These are phyloP conservation scores for Zopfochytrium polystomum DNA, from an alignment of 371 early-diverging fungal genomes.

Conservation along the genomic window DNA sequence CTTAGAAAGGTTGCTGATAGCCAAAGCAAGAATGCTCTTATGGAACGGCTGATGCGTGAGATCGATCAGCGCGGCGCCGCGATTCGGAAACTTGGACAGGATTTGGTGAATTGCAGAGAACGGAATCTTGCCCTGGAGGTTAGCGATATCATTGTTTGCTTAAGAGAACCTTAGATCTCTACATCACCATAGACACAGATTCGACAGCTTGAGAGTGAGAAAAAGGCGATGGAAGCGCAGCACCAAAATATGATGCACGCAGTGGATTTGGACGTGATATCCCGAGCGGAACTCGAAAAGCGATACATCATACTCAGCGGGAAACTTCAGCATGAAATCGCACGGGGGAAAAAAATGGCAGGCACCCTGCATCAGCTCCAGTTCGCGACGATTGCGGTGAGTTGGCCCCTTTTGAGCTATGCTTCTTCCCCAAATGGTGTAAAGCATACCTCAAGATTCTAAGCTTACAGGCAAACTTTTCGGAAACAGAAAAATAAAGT, in stretches of 20 bases:
- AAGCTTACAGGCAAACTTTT: too few relatives aligned
- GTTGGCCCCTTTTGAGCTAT: too few relatives aligned
- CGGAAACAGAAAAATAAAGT: constrained; percentile 34
- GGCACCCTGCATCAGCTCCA: constrained; percentile 19
- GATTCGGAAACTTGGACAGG: constrained; percentile 37
- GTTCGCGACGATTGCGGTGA: constrained; percentile 19
- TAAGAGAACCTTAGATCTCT: too few relatives aligned
- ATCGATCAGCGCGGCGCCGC: constrained; percentile 31
- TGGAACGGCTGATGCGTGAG: constrained; percentile 40
- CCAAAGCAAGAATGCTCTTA: too few relatives aligned
- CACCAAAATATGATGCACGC: constrained; percentile 29
- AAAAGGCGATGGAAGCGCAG: constrained; percentile 17
- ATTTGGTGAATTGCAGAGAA: constrained; percentile 27
- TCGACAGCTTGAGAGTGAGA: constrained; percentile 16
- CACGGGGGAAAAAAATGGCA: constrained; percentile 10
- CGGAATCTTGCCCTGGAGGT: constrained; percentile 30
- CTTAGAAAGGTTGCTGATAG: too few relatives aligned
- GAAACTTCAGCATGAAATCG: constrained; percentile 23
- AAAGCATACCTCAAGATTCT: too few relatives aligned
- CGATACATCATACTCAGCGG: constrained; percentile 33
- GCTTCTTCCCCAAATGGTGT: too few relatives aligned
- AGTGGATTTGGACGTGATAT: constrained; percentile 35
- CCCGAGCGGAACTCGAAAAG: constrained; percentile 27
- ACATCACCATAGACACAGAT: constrained; percentile 17
- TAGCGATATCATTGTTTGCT: too few relatives aligned